A percentile compares a stretch with the other conserved stretches of the same genome.
phyloP scores from a whole-genome alignment of 2,329 filamentous ascomycete genomes.

The Aspergillus brasiliensis region DNA sequence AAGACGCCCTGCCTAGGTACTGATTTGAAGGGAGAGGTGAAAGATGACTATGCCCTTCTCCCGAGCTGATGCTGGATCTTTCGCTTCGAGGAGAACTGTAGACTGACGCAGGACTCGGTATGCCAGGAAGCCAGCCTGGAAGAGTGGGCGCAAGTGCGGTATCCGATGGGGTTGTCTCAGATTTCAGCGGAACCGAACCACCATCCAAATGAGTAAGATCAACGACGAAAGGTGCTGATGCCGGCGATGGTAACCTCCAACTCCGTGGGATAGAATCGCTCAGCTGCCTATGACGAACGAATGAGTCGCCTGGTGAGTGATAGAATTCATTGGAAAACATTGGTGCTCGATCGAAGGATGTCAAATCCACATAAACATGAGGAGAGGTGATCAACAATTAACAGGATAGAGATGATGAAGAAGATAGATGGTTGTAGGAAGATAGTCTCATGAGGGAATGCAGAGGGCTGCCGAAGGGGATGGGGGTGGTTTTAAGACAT shows the following conservation, averaged over 20 bases:
- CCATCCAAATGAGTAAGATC: not conserved
- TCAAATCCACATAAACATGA: not conserved
- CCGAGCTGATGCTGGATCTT: slow-evolving; percentile 1
- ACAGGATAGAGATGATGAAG: not conserved
- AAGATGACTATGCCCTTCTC: not conserved
- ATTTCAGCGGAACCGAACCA: not conserved
- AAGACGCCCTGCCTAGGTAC: not conserved
- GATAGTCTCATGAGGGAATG: not conserved
- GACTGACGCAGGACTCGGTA: not conserved
- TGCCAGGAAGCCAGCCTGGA: not conserved
- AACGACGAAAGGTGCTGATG: not conserved
- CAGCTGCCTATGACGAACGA: slow-evolving; percentile 3
- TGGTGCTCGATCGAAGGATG: not conserved
- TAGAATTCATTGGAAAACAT: slow-evolving; percentile 6
- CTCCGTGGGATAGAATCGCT: not conserved
- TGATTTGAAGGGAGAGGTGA: not conserved
- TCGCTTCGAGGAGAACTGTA: not conserved
- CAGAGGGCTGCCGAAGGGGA: no score
- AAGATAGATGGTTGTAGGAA: not conserved
- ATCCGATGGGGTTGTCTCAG: not conserved
- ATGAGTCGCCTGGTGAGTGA: slow-evolving; percentile 7
- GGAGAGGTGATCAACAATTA: not conserved
- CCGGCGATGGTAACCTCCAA: not conserved
- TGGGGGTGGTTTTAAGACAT: no score
- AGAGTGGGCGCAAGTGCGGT: not conserved